Percentiles rank a stretch among this genome's conserved stretches.
phyloP scores from a whole-genome alignment of 2,329 filamentous ascomycete genomes.

The Seiridium unicorne region DNA sequence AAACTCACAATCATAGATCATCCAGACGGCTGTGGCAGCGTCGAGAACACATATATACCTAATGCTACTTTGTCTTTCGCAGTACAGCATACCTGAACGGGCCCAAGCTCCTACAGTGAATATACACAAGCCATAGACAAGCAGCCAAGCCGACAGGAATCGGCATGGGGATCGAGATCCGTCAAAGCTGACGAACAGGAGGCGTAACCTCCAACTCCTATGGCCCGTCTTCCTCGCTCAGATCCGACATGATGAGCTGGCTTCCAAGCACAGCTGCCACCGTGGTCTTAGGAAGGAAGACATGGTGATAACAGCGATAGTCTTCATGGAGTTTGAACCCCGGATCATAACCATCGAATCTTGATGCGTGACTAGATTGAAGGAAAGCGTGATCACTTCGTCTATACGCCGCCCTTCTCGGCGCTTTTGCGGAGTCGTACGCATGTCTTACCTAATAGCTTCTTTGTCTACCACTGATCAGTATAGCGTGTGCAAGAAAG shows the following conservation, averaged over 20 bases:
- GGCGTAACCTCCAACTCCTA: neutral
- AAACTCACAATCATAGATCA: no score
- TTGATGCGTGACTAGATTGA: neutral
- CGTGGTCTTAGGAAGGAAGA: conserved; percentile 34
- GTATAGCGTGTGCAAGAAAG: no score
- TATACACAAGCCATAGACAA: neutral
- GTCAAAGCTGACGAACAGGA: neutral
- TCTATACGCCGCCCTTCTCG: neutral
- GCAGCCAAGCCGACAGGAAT: neutral
- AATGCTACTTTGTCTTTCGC: no score
- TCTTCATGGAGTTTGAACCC: conserved; percentile 16
- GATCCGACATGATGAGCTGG: conserved; percentile 5
- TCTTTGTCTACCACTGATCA: no score
- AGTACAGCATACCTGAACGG: no score
- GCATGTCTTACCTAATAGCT: no score
- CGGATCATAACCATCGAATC: conserved; percentile 17
- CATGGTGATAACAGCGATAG: conserved; percentile 35
- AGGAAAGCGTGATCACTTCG: neutral
- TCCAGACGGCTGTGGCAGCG: no score
- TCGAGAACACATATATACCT: no score
- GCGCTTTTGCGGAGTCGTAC: no score
- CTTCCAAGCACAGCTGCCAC: conserved; percentile 29
- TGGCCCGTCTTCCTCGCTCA: neutral
- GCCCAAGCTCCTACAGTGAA: no score
- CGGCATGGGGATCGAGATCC: neutral